Percentiles rank a stretch among this genome's conserved stretches.
These are phyloP conservation scores for Kodamaea kaohsiungensis DNA, from an alignment of 805 yeast genomes.

Conservation along the genomic window DNA sequence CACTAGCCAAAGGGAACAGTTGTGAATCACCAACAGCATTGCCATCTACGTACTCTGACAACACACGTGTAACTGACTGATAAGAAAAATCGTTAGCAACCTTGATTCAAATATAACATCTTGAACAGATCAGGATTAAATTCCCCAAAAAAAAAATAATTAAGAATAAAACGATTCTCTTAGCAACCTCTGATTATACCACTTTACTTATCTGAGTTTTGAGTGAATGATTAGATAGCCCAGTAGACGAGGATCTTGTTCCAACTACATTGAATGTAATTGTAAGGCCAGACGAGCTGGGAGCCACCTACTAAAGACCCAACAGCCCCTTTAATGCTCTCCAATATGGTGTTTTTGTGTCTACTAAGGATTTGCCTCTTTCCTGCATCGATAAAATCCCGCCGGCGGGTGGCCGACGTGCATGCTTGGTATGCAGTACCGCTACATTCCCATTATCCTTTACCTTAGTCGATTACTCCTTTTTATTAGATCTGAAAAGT, in stretches of 20 bases:
- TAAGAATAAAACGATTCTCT: neutral
- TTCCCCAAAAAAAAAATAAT: neutral
- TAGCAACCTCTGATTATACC: neutral
- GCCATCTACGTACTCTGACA: no score
- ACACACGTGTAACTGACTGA: no score
- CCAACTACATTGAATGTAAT: no score
- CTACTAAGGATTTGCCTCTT: no score
- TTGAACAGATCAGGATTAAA: neutral
- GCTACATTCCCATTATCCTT: neutral
- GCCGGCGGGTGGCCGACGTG: neutral
- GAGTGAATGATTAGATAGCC: no score
- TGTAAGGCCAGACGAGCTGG: no score
- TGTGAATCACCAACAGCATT: no score
- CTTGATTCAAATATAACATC: no score
- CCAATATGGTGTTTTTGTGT: no score
- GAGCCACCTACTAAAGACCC: neutral
- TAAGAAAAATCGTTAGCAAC: no score
- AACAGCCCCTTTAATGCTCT: neutral
- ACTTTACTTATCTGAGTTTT: neutral
- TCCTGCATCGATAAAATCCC: neutral
- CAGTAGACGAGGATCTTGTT: no score
- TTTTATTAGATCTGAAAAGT: slow-evolving; percentile 4
- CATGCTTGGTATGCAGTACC: neutral
- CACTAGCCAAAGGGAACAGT: no score
- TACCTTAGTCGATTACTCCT: neutral